Evolutionary conservation across 352 stramenopile genomes (phyloP).

Genomic region (Phytophthora pistaciae): DNA sequence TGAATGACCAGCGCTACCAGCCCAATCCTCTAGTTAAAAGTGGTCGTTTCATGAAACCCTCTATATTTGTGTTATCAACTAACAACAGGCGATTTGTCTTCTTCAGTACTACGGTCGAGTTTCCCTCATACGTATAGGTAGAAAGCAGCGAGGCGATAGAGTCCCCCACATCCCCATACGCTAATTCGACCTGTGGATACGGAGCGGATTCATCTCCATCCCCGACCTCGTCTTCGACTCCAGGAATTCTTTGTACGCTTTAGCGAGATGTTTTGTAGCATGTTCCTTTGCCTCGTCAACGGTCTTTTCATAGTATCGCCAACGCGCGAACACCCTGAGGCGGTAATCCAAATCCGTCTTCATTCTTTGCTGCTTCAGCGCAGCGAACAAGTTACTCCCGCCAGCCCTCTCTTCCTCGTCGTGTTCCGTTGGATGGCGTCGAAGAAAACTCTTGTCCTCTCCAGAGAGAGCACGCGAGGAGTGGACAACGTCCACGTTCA

Average conservation of each 20-base stretch:
- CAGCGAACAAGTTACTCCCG: not conserved
- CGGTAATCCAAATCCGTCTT: not conserved
- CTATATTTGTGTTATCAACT: conserved; percentile 1
- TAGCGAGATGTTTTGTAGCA: not conserved
- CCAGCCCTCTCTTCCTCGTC: conserved; percentile 5
- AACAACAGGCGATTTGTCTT: not conserved
- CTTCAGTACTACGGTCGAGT: not conserved
- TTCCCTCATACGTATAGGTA: not conserved
- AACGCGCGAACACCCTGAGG: not conserved
- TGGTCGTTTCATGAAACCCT: not conserved
- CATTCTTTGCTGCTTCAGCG: not conserved
- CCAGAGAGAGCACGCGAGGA: conserved; percentile 16
- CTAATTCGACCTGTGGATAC: too few relatives aligned
- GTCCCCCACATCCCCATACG: too few relatives aligned
- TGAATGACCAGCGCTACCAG: too few relatives aligned
- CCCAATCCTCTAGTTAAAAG: not conserved
- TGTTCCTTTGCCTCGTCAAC: not conserved
- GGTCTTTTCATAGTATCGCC: conserved; percentile 1
- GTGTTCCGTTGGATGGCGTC: conserved; percentile 11
- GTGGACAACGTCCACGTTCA: conserved; percentile 20
- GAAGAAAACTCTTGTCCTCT: conserved; percentile 20
- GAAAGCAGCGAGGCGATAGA: not conserved
- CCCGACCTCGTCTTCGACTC: too few relatives aligned
- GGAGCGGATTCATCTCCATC: too few relatives aligned
- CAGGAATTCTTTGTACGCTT: too few relatives aligned